phyloP scores from a whole-genome alignment of 805 yeast species.

The Groenewaldozyma tartarivorans region DNA sequence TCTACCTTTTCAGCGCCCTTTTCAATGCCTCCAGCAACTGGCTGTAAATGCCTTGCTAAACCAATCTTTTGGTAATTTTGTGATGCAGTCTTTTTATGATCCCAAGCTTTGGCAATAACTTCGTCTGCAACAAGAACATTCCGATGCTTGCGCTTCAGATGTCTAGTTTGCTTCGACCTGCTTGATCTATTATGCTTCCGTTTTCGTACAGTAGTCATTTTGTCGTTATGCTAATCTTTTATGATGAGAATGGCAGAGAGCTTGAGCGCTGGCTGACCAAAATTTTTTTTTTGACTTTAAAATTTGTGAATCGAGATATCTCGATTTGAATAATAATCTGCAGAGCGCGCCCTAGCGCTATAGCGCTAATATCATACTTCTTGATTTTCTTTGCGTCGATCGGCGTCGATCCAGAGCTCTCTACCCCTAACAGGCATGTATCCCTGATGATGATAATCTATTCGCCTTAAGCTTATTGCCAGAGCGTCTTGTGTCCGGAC shows the following conservation, averaged over 20 bases:
- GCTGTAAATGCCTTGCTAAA: slow-evolving; percentile 54
- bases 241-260: too few species aligned
- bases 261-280: too few species aligned
- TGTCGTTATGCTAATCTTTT: slow-evolving; percentile 1
- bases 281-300: not conserved
- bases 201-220: slow-evolving; percentile 54
- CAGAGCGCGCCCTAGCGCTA: too few species aligned
- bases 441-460: too few species aligned
- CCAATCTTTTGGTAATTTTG: slow-evolving; percentile 87
- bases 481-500: too few species aligned
- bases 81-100: slow-evolving; percentile 61
- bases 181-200: slow-evolving; percentile 75
- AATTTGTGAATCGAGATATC: too few species aligned
- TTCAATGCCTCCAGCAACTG: slow-evolving; percentile 75
- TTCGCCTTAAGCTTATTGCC: too few species aligned
- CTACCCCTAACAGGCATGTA: too few species aligned
- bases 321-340: too few species aligned
- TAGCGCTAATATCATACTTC: too few species aligned
- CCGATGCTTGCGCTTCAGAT: slow-evolving; percentile 59
- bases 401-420: too few species aligned
- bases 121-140: slow-evolving; percentile 63
- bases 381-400: too few species aligned
- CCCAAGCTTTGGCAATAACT: slow-evolving; percentile 87
- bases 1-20: slow-evolving; percentile 30
- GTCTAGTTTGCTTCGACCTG: slow-evolving; percentile 58